Base-by-base conservation (phyloP, 768 basidiomycete genomes). In the Amanita subjunquillea region DNA sequence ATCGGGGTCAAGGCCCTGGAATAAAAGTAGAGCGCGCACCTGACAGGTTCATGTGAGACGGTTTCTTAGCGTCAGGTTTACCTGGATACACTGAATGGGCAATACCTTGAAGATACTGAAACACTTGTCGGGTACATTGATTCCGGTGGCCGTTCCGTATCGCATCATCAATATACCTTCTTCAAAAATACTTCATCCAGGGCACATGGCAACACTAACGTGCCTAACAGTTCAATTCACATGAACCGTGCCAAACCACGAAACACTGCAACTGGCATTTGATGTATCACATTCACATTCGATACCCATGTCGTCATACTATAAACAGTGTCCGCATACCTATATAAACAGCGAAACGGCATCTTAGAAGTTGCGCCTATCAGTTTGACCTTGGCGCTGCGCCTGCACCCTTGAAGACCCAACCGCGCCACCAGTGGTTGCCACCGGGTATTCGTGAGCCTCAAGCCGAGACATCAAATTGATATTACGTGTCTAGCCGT, bases 311-410 rank as follows among this genome's bases (percentile, higher is more conserved):
- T 42, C 50, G 50, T 51, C 50, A 36, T 42, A 20, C 20, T 42
- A 25, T 50, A 23, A 25, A 23, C 20, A 51, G 8, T 29, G 17
- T 27, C 17, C 20, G 25, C n/a, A 36, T 42, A 42, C 34, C 22
- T 49, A n/a, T 25, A 30, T 25, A 34, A 38, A 25, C 15, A 23
- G 37, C 40, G 48, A 50, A 41, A 39, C 50, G 27, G 39, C 25
- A 42, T 43, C 41, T 32, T 51, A 51, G 30, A 51, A 20, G 34
- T 29, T 39, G 41, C 50, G 50, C 50, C 43, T 53, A 53, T 53
- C 51, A 53, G 48, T 27, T 32, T 27, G 44, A 46, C 44, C 8
- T 32, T 23, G 34, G 20, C 34, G 25, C 6, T 10, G 36, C 34
- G 25, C n/a, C 34, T 13, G 34, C 2, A 0, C 3, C n/a, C 9